Percentiles rank a stretch among this genome's conserved stretches.
Evolutionary conservation across 2,329 filamentous ascomycete genomes (phyloP).

Genomic region (Lasiodiplodia hormozganensis): DNA sequence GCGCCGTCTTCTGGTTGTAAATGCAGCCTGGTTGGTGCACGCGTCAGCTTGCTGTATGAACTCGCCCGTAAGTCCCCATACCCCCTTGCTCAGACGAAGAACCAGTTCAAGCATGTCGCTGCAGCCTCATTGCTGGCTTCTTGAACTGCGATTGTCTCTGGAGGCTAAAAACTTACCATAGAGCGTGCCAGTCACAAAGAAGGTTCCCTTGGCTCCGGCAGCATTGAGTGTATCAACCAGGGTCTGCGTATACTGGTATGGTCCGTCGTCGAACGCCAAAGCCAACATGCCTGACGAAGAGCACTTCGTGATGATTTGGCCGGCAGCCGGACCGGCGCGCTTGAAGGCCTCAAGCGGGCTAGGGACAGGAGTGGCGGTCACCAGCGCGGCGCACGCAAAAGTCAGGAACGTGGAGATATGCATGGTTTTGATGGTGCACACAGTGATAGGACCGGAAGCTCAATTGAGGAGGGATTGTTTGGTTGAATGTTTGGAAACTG

Average conservation of each 20-base stretch:
- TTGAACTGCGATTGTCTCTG: neutral
- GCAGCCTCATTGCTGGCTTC: neutral
- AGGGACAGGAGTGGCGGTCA: conserved; percentile 20
- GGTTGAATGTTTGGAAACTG: conserved; percentile 10
- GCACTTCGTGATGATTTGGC: conserved; percentile 42
- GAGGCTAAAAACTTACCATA: conserved; percentile 33
- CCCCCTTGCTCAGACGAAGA: too few relatives aligned
- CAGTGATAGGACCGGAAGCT: neutral
- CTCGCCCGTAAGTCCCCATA: neutral
- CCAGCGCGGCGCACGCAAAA: neutral
- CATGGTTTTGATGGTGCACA: neutral
- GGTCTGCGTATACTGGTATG: conserved; percentile 45
- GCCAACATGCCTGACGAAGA: conserved; percentile 39
- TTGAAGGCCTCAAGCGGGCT: conserved; percentile 36
- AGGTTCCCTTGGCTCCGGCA: conserved; percentile 44
- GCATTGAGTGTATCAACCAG: conserved; percentile 41
- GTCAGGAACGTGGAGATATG: conserved; percentile 11
- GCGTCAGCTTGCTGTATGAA: neutral
- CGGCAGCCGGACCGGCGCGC: conserved; percentile 38
- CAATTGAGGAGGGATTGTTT: neutral
- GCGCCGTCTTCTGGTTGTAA: conserved; percentile 41
- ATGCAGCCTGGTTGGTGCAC: conserved; percentile 39
- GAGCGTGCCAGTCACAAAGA: conserved; percentile 44
- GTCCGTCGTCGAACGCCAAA: conserved; percentile 46
- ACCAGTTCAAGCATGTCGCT: neutral